Percentiles rank a stretch among this genome's conserved stretches.
Conservation (phyloP, 495 filamentous ascomycete species). For the Hypoxylon fragiforme region DNA sequence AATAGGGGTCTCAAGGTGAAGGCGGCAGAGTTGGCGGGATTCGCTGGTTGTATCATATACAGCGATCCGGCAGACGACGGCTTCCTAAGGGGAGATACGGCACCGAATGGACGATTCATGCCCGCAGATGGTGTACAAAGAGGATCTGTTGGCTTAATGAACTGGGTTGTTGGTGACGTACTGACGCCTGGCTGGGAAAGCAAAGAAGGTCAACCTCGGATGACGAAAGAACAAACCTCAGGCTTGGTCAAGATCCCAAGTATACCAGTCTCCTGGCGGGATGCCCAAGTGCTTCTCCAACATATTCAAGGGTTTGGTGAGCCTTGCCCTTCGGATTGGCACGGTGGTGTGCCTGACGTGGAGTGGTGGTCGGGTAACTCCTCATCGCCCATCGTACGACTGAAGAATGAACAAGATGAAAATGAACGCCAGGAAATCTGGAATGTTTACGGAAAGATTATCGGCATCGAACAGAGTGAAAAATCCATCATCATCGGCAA, state of each 20-base stretch:
- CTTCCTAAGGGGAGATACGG: conserved; percentile 67
- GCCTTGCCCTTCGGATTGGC: conserved; percentile 72
- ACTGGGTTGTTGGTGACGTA: conserved; percentile 83
- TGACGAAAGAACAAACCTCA: conserved; percentile 68
- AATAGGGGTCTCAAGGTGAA: conserved; percentile 83
- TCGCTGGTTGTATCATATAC: conserved; percentile 86
- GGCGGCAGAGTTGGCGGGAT: conserved; percentile 82
- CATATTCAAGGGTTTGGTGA: conserved; percentile 76
- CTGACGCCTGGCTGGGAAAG: conserved; percentile 87
- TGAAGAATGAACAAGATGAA: conserved; percentile 90
- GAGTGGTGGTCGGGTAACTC: conserved; percentile 82
- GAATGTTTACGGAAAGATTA: conserved; percentile 83
- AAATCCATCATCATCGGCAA: conserved; percentile 92
- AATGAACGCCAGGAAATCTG: conserved; percentile 80
- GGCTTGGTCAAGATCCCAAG: conserved; percentile 84
- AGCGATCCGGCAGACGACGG: conserved; percentile 84
- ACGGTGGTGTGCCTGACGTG: conserved; percentile 70
- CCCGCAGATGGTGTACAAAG: conserved; percentile 80
- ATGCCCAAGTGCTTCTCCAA: conserved; percentile 79
- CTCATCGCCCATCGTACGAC: conserved; percentile 73
- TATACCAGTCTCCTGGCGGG: conserved; percentile 83
- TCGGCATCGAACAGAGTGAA: conserved; percentile 77
- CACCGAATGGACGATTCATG: conserved; percentile 75
- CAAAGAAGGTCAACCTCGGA: conserved; percentile 64
- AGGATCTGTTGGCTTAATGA: conserved; percentile 80